Conservation (phyloP, 148 eudicot genomes). For the Cornus florida region DNA sequence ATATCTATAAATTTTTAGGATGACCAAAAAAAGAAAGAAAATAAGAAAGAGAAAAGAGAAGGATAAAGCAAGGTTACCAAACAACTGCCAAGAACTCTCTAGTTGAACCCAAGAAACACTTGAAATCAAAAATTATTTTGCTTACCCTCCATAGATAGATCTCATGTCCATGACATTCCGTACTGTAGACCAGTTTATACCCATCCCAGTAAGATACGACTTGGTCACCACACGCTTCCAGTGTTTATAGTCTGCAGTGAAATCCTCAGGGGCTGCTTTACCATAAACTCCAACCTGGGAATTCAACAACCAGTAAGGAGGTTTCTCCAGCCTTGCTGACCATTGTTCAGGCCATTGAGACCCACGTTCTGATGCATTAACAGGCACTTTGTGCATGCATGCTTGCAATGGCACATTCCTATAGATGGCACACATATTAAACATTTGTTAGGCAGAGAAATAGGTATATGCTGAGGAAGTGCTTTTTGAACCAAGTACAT, state of each 20-base stretch:
- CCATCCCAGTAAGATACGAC: constrained; percentile 54
- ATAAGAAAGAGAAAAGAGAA: too few relatives aligned
- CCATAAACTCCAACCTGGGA: constrained; percentile 64
- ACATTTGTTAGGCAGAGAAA: background rate
- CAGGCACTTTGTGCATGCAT: constrained; percentile 63
- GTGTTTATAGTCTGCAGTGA: constrained; percentile 47
- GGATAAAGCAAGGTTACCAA: too few relatives aligned
- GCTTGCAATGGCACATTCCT: constrained; percentile 64
- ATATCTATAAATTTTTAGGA: too few relatives aligned
- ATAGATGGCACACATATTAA: constrained; percentile 9
- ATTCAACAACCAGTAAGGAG: constrained; percentile 59
- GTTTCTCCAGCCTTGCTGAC: constrained; percentile 46
- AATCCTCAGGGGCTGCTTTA: constrained; percentile 64
- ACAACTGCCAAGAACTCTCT: too few relatives aligned
- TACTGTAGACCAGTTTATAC: constrained; percentile 56
- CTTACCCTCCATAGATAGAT: constrained; percentile 73
- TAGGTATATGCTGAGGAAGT: background rate
- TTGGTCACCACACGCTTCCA: constrained; percentile 60
- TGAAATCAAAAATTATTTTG: background rate
- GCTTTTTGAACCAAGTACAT: background rate
- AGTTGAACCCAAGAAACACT: background rate
- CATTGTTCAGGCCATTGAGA: constrained; percentile 61
- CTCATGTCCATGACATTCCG: constrained; percentile 77
- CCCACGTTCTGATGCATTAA: constrained; percentile 42
- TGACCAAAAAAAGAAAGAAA: too few relatives aligned